Base-by-base conservation (phyloP, 1,284 basidiomycete species). In the Puccinia hordei region DNA sequence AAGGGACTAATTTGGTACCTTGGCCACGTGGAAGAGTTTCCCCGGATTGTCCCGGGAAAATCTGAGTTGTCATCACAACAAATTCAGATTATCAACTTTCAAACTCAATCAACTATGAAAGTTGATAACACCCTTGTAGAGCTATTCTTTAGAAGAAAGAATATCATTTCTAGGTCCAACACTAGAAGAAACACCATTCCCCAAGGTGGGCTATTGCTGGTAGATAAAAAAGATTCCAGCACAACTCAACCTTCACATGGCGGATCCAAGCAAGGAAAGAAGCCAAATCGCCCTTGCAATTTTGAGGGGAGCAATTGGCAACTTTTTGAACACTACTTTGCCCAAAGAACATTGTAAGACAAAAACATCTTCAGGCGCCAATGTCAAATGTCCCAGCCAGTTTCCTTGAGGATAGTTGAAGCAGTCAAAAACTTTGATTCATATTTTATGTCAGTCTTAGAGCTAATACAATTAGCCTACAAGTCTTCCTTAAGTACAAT, bases 241-340 rank as follows among this genome's bases (percentile, higher is more conserved):
- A n/a, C 2, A 10, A n/a, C n/a, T n/a, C 33, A 38, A 38, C 12
- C n/a, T 9, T 27, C 33, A 5, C 61, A 65, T 24, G 61, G 61
- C 17, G 61, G 61, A 38, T 65, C 61, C 15, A 65, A 65, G 24
- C 61, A 30, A 2, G 30, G 61, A 19, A 65, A 65, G 38, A 3
- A 19, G 33, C 13, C 61, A 2, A 65, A 65, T 38, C 22, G 15
- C 4, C 46, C 27, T 1, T 9, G 68, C 4, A 44, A 71, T 27
- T 51, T 46, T 71, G 41, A 71, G 27, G 68, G 68, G 4, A 51
- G 68, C 24, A 49, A 71, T n/a, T 8, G 44, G 19, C 65, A 22
- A 41, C 35, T 68, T 33, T 41, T 15, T n/a, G 22, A 51, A 13
- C 41, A 73, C 22, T 73, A 73, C 53, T 68, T 73, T n/a, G n/a